phyloP scores from a whole-genome alignment of 495 filamentous ascomycete genomes.

The Aspergillus taichungensis region DNA sequence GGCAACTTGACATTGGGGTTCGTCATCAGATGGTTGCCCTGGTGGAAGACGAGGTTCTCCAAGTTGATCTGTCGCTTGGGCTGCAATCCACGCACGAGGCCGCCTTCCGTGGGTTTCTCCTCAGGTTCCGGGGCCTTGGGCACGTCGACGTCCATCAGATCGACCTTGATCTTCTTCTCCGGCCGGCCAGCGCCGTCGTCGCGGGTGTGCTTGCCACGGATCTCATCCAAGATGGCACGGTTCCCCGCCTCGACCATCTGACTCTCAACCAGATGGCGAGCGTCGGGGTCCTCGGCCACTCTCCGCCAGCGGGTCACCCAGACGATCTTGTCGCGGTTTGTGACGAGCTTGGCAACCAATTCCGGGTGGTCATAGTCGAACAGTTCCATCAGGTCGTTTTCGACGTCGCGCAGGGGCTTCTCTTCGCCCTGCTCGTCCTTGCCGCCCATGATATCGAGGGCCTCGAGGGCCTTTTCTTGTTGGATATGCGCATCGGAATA shows the following conservation, averaged over 20 bases:
- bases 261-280: slow-evolving; percentile 68
- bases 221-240: slow-evolving; percentile 76
- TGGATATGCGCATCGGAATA: slow-evolving; percentile 87
- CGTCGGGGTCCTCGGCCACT: slow-evolving; percentile 71
- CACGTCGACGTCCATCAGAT: slow-evolving; percentile 85
- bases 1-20: slow-evolving; percentile 94
- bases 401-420: slow-evolving; percentile 78
- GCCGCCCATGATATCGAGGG: slow-evolving; percentile 70
- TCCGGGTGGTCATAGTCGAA: slow-evolving; percentile 97
- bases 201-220: slow-evolving; percentile 53
- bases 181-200: slow-evolving; percentile 46
- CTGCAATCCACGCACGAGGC: slow-evolving; percentile 75
- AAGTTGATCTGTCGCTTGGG: slow-evolving; percentile 83
- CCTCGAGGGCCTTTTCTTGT: slow-evolving; percentile 76
- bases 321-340: slow-evolving; percentile 83
- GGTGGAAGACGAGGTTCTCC: slow-evolving; percentile 93
- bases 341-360: slow-evolving; percentile 83
- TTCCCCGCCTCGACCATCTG: slow-evolving; percentile 89
- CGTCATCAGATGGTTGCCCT: slow-evolving; percentile 97
- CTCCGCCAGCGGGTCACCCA: slow-evolving; percentile 88
- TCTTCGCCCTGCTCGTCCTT: slow-evolving; percentile 72
- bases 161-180: slow-evolving; percentile 73
- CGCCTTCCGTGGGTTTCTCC: slow-evolving; percentile 50
- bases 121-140: slow-evolving; percentile 47
- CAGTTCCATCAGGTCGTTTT: slow-evolving; percentile 96